Conservation (phyloP, 768 basidiomycete genomes). For the Amanita molliuscula region DNA sequence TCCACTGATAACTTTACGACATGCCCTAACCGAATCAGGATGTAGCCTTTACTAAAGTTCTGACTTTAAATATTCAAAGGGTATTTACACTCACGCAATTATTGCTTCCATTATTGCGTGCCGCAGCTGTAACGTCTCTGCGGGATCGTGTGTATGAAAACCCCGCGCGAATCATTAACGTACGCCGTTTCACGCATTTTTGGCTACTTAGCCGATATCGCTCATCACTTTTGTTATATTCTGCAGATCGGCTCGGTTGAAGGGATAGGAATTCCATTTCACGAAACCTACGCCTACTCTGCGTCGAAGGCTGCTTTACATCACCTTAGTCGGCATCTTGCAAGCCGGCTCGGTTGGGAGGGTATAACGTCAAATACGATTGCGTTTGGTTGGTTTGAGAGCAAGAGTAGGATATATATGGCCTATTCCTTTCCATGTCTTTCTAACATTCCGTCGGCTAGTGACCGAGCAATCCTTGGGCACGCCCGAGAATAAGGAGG, state of each 20-base stretch:
- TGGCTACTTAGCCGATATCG: background rate
- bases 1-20: background rate
- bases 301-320: constrained; percentile 55
- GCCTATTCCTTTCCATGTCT: background rate
- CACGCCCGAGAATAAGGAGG: constrained; percentile 30
- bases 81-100: constrained; percentile 58
- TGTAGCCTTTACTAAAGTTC: constrained; percentile 46
- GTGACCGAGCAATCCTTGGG: constrained; percentile 49
- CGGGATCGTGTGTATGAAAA: constrained; percentile 28
- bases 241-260: constrained; percentile 55
- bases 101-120: constrained; percentile 44
- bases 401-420: constrained; percentile 23
- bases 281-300: constrained; percentile 58
- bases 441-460: constrained; percentile 10
- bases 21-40: constrained; percentile 25
- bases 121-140: constrained; percentile 25
- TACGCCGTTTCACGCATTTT: constrained; percentile 9
- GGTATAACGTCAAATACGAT: constrained; percentile 55
- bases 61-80: constrained; percentile 52
- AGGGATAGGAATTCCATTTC: constrained; percentile 37
- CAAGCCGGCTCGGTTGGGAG: constrained; percentile 42
- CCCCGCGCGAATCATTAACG: constrained; percentile 54
- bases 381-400: constrained; percentile 42
- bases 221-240: background rate
- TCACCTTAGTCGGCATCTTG: constrained; percentile 50